These are phyloP conservation scores for Basipetospora sp. DNA, from an alignment of 2,329 filamentous ascomycete species.

Conservation along the genomic window DNA sequence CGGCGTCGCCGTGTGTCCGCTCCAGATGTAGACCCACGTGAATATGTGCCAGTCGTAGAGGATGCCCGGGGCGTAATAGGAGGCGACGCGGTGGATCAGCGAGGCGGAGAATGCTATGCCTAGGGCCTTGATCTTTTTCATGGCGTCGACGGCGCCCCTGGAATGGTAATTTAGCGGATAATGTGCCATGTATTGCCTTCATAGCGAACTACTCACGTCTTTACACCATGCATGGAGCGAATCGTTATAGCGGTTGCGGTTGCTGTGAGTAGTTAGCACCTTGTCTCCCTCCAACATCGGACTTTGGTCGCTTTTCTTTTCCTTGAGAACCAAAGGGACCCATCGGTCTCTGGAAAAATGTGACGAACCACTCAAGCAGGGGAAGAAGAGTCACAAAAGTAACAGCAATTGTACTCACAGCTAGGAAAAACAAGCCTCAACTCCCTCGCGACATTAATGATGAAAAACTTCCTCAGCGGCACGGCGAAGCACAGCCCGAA, in stretches of 20 bases:
- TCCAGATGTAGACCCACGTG: constrained; percentile 40
- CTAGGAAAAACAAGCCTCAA: constrained; percentile 45
- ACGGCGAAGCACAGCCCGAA: constrained; percentile 51
- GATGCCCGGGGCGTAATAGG: constrained; percentile 44
- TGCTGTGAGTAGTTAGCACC: constrained; percentile 11
- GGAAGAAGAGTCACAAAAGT: no score
- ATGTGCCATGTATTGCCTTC: no score
- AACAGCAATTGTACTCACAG: constrained; percentile 6
- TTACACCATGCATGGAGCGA: constrained; percentile 45
- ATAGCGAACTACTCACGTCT: no score
- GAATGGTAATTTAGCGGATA: no score
- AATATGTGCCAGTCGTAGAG: constrained; percentile 45
- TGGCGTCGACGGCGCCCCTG: constrained; percentile 35
- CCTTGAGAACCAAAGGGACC: no score
- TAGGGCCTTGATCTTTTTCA: constrained; percentile 42
- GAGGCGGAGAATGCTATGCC: constrained; percentile 34
- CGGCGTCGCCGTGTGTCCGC: constrained; percentile 29
- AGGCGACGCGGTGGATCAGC: constrained; percentile 37
- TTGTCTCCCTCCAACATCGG: no score
- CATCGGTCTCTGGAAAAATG: background rate
- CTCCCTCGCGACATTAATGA: constrained; percentile 49
- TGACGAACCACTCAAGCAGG: background rate
- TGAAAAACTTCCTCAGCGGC: constrained; percentile 52
- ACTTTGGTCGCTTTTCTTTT: no score
- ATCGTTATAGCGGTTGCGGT: constrained; percentile 49